These are phyloP conservation scores for Angophora floribunda DNA, from an alignment of 345 rosid species.

Conservation along the genomic window DNA sequence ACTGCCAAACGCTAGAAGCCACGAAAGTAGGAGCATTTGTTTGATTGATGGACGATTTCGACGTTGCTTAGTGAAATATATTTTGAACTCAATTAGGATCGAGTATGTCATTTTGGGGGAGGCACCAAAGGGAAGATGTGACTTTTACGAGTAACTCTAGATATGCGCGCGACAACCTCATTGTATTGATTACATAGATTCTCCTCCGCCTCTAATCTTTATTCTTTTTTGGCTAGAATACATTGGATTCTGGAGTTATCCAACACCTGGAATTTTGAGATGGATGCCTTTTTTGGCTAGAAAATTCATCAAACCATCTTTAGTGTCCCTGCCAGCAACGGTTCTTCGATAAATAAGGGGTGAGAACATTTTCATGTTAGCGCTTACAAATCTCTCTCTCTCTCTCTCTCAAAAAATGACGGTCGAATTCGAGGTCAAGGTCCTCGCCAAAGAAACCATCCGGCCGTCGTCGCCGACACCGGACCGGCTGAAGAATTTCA, in stretches of 20 bases:
- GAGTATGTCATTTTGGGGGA: background rate
- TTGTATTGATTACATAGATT: background rate
- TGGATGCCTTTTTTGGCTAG: background rate
- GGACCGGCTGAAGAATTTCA: background rate
- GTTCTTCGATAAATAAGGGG: background rate
- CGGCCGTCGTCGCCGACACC: conserved; percentile 10
- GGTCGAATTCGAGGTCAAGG: conserved; percentile 2
- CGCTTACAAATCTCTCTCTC: background rate
- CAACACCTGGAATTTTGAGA: background rate
- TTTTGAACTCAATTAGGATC: background rate
- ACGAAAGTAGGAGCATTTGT: background rate
- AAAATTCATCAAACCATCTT: background rate
- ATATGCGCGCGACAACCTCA: background rate
- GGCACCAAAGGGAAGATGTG: background rate
- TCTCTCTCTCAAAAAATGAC: background rate
- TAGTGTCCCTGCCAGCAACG: background rate
- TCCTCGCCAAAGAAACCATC: background rate
- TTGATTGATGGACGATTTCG: background rate
- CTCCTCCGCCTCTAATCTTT: background rate
- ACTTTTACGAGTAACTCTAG: background rate
- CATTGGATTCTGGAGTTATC: too few species aligned
- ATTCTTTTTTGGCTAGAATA: background rate
- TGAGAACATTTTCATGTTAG: background rate
- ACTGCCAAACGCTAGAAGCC: background rate
- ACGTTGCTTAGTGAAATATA: background rate